Conservation (phyloP, 225 moss, liverwort and hornwort species). For the Pseudoscleropodium purum region DNA sequence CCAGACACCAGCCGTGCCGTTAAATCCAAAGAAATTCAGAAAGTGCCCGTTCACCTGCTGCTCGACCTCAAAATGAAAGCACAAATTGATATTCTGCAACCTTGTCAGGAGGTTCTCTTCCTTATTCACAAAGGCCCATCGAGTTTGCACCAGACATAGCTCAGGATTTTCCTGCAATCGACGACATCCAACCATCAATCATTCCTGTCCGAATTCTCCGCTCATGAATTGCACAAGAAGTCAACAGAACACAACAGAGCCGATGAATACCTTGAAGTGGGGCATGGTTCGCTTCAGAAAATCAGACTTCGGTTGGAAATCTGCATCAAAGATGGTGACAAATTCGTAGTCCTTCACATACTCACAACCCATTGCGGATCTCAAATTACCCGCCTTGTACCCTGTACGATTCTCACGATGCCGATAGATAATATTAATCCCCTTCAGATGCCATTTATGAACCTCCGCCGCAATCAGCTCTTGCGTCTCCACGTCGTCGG, state of each 20-base stretch:
- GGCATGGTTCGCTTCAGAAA: constrained; percentile 82
- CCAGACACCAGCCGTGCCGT: constrained; percentile 59
- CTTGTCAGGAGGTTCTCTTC: constrained; percentile 46
- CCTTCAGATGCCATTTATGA: constrained; percentile 75
- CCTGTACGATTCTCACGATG: constrained; percentile 86
- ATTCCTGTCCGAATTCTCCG: not conserved
- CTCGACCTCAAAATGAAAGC: constrained; percentile 46
- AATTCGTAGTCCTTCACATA: constrained; percentile 89
- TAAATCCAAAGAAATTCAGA: constrained; percentile 51
- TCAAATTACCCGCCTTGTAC: constrained; percentile 89
- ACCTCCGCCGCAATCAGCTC: constrained; percentile 91
- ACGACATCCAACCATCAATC: not conserved
- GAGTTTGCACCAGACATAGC: constrained; percentile 45
- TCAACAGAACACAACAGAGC: not conserved
- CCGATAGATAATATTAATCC: constrained; percentile 77
- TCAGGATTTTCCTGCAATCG: constrained; percentile 35
- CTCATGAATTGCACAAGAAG: not conserved
- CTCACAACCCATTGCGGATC: constrained; percentile 72
- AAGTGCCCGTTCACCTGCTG: constrained; percentile 46
- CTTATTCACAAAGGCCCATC: constrained; percentile 49
- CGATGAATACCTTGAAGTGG: constrained; percentile 65
- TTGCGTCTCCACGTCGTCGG: constrained; percentile 70
- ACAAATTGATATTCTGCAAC: constrained; percentile 43
- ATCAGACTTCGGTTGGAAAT: constrained; percentile 88
- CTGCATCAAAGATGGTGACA: constrained; percentile 92